Percentiles rank a stretch among this genome's conserved stretches.
phyloP scores from a whole-genome alignment of 208 protist species.

The Leptomonas seymouri region DNA sequence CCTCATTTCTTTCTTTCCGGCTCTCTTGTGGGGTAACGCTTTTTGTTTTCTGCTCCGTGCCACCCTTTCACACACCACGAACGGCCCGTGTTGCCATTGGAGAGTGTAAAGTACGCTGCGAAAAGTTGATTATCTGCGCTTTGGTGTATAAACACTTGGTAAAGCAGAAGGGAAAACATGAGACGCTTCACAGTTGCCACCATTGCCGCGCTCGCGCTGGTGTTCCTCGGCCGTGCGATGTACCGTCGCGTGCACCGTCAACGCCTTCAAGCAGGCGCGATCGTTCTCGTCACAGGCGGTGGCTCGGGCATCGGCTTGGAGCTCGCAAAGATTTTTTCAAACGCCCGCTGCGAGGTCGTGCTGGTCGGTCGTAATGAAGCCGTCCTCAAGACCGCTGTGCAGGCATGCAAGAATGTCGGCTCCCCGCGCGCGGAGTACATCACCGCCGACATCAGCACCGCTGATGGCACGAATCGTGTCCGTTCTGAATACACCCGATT shows the following conservation, averaged over 20 bases:
- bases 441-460: constrained; percentile 63
- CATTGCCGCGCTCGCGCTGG: constrained; percentile 32
- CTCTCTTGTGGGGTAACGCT: too few relatives aligned
- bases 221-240: constrained; percentile 25
- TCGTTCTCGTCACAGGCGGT: constrained; percentile 83
- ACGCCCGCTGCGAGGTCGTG: constrained; percentile 58
- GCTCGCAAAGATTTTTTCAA: constrained; percentile 60
- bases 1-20: too few relatives aligned
- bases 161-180: too few relatives aligned
- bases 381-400: constrained; percentile 40
- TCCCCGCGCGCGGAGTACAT: constrained; percentile 58
- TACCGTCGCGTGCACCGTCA: constrained; percentile 26
- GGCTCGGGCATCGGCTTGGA: constrained; percentile 74
- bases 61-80: background rate
- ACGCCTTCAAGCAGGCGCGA: constrained; percentile 41
- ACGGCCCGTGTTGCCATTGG: too few relatives aligned
- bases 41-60: constrained; percentile 10
- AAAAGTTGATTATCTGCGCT: too few relatives aligned
- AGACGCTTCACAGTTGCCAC: constrained; percentile 7
- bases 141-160: too few relatives aligned
- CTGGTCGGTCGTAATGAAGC: constrained; percentile 71
- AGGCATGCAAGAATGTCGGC: constrained; percentile 44
- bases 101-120: too few relatives aligned
- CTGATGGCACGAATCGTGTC: constrained; percentile 44
- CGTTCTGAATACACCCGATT: constrained; percentile 24